Conservation (phyloP, 495 filamentous ascomycete genomes). For the Cudoniella acicularis region DNA sequence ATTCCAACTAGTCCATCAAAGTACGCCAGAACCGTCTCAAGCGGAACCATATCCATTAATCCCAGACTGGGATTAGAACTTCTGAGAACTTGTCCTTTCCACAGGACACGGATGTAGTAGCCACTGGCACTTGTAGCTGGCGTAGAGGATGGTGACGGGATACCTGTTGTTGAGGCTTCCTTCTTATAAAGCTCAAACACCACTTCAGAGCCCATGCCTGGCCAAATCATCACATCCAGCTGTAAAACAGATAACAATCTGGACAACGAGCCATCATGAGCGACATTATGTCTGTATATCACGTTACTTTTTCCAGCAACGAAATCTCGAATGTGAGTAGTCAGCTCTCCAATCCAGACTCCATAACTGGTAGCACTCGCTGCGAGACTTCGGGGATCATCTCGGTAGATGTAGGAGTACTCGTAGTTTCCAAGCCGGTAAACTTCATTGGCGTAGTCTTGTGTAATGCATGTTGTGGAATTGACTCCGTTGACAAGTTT, state of each 20-base stretch:
- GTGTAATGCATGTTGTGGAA: conserved; percentile 50
- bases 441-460: conserved; percentile 51
- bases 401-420: conserved; percentile 66
- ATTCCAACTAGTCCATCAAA: conserved; percentile 59
- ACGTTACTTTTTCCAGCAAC: conserved; percentile 34
- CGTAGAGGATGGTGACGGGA: too few relatives aligned
- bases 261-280: conserved; percentile 64
- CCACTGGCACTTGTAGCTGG: conserved; percentile 10
- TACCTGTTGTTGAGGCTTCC: conserved; percentile 6
- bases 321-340: conserved; percentile 49
- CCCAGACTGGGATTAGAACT: conserved; percentile 58
- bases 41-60: conserved; percentile 57
- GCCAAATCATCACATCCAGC: conserved; percentile 67
- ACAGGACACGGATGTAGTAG: conserved; percentile 57
- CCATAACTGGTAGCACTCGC: conserved; percentile 52
- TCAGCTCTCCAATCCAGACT: conserved; percentile 61
- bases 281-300: conserved; percentile 63
- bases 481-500: conserved; percentile 38
- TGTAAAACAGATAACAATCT: conserved; percentile 61
- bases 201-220: conserved; percentile 67
- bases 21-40: conserved; percentile 56
- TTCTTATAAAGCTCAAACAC: conserved; percentile 61
- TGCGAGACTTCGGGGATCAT: conserved; percentile 49
- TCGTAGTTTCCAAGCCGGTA: conserved; percentile 69
- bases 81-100: conserved; percentile 54